phyloP scores from a whole-genome alignment of 108 stramenopile genomes.

The Skeletonema potamos region DNA sequence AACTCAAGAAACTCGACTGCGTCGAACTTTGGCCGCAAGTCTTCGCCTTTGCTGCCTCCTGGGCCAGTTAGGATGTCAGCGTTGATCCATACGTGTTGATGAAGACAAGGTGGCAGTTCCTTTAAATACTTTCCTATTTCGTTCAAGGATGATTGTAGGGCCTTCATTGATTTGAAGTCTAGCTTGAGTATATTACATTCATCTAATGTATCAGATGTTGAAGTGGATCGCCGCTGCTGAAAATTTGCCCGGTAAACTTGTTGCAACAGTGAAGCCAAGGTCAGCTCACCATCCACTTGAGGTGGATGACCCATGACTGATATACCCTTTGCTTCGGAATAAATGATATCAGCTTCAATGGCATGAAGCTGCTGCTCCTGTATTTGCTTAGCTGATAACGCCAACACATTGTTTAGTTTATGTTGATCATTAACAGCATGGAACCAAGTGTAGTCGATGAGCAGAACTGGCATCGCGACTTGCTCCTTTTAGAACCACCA shows the following conservation, averaged over 20 bases:
- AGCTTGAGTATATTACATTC: conserved; percentile 16
- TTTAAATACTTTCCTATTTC: conserved; percentile 9
- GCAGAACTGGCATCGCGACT: neutral
- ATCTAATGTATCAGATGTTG: neutral
- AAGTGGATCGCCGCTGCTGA: neutral
- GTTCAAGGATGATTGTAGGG: conserved; percentile 11
- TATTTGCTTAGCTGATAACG: neutral
- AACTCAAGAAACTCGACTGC: conserved; percentile 9
- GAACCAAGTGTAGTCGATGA: conserved; percentile 17
- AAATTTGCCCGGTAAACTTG: conserved; percentile 4
- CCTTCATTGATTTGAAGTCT: conserved; percentile 27
- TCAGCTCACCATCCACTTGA: conserved; percentile 20
- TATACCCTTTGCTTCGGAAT: conserved; percentile 12
- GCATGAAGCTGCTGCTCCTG: conserved; percentile 1
- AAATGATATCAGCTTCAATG: conserved; percentile 32
- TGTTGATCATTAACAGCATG: conserved; percentile 24
- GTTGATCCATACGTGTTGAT: conserved; percentile 24
- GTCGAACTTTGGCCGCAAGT: conserved; percentile 25
- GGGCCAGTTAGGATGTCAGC: conserved; percentile 27
- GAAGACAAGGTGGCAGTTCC: neutral
- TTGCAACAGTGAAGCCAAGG: conserved; percentile 12
- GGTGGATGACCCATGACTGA: conserved; percentile 35
- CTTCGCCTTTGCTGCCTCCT: conserved; percentile 21
- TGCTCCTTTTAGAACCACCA: too few species aligned
- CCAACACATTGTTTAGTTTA: neutral